These are phyloP conservation scores for Coniochaeta sp. DNA, from an alignment of 2,329 filamentous ascomycete genomes.

Conservation along the genomic window DNA sequence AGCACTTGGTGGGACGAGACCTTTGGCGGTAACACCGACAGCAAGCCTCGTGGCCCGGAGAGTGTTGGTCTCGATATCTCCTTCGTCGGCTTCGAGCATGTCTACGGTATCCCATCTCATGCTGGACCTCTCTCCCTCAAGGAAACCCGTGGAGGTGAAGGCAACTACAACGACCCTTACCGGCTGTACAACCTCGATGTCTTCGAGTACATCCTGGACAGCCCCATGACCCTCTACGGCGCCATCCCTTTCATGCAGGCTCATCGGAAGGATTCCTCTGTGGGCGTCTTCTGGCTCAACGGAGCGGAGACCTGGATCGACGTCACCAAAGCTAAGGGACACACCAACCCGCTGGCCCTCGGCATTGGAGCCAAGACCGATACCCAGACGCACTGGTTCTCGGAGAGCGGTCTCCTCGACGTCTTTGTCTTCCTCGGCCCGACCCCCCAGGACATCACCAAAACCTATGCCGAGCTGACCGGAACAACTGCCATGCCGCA, in stretches of 20 bases:
- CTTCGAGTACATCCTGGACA: slow-evolving; percentile 95
- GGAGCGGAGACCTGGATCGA: slow-evolving; percentile 97
- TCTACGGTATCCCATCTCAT: slow-evolving; percentile 92
- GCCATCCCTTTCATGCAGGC: slow-evolving; percentile 97
- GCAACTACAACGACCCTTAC: slow-evolving; percentile 84
- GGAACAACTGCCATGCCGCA: slow-evolving; percentile 88
- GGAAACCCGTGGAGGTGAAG: slow-evolving; percentile 81
- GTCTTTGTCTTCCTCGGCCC: slow-evolving; percentile 93
- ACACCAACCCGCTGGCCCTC: slow-evolving; percentile 70
- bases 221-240: slow-evolving; percentile 98
- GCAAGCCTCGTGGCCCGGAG: slow-evolving; percentile 91
- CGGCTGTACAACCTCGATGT: slow-evolving; percentile 94
- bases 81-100: slow-evolving; percentile 85
- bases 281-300: slow-evolving; percentile 97
- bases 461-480: slow-evolving; percentile 81
- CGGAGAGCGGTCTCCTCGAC: slow-evolving; percentile 82
- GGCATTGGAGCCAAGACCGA: slow-evolving; percentile 62
- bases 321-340: slow-evolving; percentile 71
- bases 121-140: slow-evolving; percentile 81
- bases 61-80: slow-evolving; percentile 86
- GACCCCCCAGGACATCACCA: slow-evolving; percentile 72
- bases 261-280: slow-evolving; percentile 85
- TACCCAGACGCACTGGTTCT: slow-evolving; percentile 95
- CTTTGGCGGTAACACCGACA: slow-evolving; percentile 92
- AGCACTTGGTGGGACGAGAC: slow-evolving; percentile 97